Evolutionary conservation across 2,329 filamentous ascomycete genomes (phyloP).

Genomic region (Nothophoma quercina): DNA sequence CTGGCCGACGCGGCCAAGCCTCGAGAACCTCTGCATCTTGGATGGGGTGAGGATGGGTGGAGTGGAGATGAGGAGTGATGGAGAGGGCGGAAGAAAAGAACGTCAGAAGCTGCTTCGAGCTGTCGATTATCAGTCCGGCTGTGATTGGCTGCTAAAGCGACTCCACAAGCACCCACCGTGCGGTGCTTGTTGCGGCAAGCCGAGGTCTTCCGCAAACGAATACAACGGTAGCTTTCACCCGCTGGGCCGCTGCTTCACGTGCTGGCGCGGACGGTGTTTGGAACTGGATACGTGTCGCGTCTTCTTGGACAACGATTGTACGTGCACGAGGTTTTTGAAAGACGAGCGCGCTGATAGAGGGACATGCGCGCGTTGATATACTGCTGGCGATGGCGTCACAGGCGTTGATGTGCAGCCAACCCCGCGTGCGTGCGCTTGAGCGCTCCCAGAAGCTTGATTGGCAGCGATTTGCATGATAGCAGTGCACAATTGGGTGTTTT

Average conservation of each 20-base stretch:
- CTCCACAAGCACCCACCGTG: slow-evolving; percentile 17
- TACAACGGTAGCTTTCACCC: slow-evolving; percentile 8
- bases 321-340: not conserved
- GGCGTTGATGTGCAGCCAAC: slow-evolving; percentile 6
- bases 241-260: slow-evolving; percentile 34
- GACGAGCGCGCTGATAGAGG: not conserved
- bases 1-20: slow-evolving; percentile 72
- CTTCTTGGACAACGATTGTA: not conserved
- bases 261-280: slow-evolving; percentile 19
- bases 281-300: not conserved
- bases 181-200: slow-evolving; percentile 35
- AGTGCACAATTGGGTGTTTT: slow-evolving; percentile 1
- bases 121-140: slow-evolving; percentile 32
- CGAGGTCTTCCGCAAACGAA: slow-evolving; percentile 27
- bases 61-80: slow-evolving; percentile 48
- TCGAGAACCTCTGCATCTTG: slow-evolving; percentile 75
- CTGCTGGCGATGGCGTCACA: slow-evolving; percentile 7
- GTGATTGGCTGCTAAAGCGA: slow-evolving; percentile 43
- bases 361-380: not conserved
- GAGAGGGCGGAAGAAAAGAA: slow-evolving; percentile 45
- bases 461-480: slow-evolving; percentile 22
- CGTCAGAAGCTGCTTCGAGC: slow-evolving; percentile 45
- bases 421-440: slow-evolving; percentile 7
- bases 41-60: slow-evolving; percentile 45
- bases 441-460: slow-evolving; percentile 18